Evolutionary conservation across 2,329 filamentous ascomycete genomes (phyloP).

Genomic region (Aureobasidium lini): DNA sequence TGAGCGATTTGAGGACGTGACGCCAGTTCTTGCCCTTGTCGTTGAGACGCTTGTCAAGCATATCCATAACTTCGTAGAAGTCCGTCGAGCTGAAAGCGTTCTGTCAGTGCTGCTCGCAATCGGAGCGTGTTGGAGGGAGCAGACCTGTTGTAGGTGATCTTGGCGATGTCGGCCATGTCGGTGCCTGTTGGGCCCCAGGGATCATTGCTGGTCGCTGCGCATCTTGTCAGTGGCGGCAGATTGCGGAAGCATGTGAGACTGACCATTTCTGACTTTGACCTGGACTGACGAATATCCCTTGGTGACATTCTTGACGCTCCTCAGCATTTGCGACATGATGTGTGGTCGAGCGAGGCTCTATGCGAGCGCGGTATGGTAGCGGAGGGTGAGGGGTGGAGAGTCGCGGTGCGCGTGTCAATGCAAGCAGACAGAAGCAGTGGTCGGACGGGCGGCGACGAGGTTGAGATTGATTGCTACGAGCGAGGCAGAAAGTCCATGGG

Average conservation of each 20-base stretch:
- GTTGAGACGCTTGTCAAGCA: slow-evolving; percentile 96
- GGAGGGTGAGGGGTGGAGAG: not conserved
- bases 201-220: slow-evolving; percentile 92
- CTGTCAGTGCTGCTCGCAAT: slow-evolving; percentile 4
- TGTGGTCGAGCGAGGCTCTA: not conserved
- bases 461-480: not conserved
- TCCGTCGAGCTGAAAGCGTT: slow-evolving; percentile 65
- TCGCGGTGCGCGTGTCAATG: not conserved
- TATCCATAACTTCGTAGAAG: slow-evolving; percentile 99
- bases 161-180: slow-evolving; percentile 97
- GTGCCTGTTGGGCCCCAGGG: slow-evolving; percentile 97
- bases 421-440: not conserved
- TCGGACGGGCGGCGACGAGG: not conserved
- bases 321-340: slow-evolving; percentile 89
- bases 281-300: slow-evolving; percentile 96
- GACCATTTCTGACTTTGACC: slow-evolving; percentile 97
- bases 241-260: slow-evolving; percentile 30
- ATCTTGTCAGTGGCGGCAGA: not conserved
- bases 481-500: not conserved
- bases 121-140: slow-evolving; percentile 24
- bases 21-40: slow-evolving; percentile 99
- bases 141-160: slow-evolving; percentile 96
- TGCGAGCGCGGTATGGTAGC: not conserved
- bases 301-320: slow-evolving; percentile 98
- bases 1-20: slow-evolving; percentile 93